These are phyloP conservation scores for Tetrahymena elliotti DNA, from an alignment of 73 alveolate species.

Conservation along the genomic window DNA sequence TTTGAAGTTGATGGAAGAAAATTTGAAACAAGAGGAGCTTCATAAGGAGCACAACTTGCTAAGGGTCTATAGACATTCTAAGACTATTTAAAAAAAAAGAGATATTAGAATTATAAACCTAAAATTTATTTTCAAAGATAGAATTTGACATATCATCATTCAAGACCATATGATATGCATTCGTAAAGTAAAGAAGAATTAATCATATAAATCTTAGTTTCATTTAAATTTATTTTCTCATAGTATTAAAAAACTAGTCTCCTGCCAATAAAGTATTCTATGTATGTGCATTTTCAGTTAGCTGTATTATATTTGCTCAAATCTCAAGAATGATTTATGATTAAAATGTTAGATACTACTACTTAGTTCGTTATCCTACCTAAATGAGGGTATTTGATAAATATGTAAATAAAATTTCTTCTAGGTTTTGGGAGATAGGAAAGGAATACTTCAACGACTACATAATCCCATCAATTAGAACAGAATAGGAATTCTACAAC, in stretches of 20 bases:
- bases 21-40: not conserved
- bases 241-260: not conserved
- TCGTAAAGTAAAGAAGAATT: not conserved
- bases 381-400: not conserved
- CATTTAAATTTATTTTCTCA: not conserved
- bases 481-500: not conserved
- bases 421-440: not conserved
- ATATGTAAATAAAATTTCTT: not conserved
- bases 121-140: not conserved
- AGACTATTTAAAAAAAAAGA: not conserved
- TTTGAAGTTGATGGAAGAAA: not conserved
- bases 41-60: not conserved
- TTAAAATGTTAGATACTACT: not conserved
- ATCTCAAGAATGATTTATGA: not conserved
- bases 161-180: not conserved
- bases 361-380: not conserved
- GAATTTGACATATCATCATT: not conserved
- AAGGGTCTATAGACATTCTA: not conserved
- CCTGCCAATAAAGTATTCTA: not conserved
- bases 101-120: not conserved
- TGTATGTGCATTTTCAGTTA: not conserved
- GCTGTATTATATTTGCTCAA: not conserved
- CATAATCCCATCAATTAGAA: not conserved
- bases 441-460: not conserved
- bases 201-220: not conserved